Evolutionary conservation across 306 rosid genomes (phyloP).

Genomic region (Pterocarpus santalinus): DNA sequence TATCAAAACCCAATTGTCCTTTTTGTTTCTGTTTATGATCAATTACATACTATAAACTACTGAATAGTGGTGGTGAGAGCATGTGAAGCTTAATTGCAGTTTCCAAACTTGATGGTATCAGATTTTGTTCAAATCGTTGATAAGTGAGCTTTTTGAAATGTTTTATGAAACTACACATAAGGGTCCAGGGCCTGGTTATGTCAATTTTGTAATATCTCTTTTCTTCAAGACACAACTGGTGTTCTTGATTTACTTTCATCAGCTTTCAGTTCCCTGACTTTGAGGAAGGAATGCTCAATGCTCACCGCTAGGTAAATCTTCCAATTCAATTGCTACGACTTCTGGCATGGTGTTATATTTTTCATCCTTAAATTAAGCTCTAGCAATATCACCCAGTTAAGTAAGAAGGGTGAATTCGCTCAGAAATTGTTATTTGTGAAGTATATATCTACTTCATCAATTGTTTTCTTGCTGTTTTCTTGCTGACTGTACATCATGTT

Average conservation of each 20-base stretch:
- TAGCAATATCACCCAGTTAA: neutral
- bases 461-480: neutral
- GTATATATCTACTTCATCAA: neutral
- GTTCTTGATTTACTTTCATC: slow-evolving; percentile 11
- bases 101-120: neutral
- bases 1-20: neutral
- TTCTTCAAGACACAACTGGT: slow-evolving; percentile 19
- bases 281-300: neutral
- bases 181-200: slow-evolving; percentile 2
- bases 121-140: slow-evolving; percentile 32
- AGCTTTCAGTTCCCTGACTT: neutral
- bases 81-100: neutral
- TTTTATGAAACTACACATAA: neutral
- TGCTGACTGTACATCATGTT: neutral
- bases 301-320: neutral
- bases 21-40: neutral
- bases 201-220: neutral
- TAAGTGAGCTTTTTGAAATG: neutral
- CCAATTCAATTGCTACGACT: slow-evolving; percentile 12
- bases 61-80: neutral
- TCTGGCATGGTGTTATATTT: neutral
- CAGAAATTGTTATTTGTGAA: neutral
- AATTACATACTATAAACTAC: slow-evolving; percentile 1
- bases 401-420: neutral
- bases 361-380: neutral